A percentile compares a stretch with the other conserved stretches of the same genome.
Conservation (phyloP, 1,284 basidiomycete species). For the Coniferiporia sulphurascens region DNA sequence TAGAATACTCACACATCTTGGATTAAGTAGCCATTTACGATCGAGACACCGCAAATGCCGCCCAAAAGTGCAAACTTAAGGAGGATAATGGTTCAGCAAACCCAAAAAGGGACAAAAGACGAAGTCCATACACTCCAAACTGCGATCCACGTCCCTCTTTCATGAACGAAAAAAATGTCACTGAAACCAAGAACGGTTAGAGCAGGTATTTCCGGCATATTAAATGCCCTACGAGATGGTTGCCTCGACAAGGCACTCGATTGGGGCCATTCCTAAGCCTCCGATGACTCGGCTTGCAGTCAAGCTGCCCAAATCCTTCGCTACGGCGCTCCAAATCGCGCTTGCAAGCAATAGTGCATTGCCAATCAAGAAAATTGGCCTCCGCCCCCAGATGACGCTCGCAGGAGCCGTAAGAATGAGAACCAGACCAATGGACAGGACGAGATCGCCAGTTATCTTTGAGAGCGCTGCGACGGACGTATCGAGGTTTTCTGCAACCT, state of each 20-base stretch:
- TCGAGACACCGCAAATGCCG: constrained; percentile 20
- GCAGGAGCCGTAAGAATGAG: constrained; percentile 20
- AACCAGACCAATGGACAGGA: constrained; percentile 19
- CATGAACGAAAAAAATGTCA: constrained; percentile 22
- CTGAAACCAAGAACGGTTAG: constrained; percentile 6
- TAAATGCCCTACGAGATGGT: constrained; percentile 14
- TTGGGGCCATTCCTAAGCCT: constrained; percentile 20
- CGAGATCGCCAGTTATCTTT: constrained; percentile 19
- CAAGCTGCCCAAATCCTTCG: constrained; percentile 18
- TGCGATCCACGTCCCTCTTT: constrained; percentile 20
- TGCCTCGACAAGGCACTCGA: constrained; percentile 21
- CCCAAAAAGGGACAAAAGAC: background rate
- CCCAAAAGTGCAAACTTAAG: constrained; percentile 19
- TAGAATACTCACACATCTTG: constrained; percentile 18
- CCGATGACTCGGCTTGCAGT: constrained; percentile 21
- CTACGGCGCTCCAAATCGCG: constrained; percentile 18
- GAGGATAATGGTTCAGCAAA: background rate
- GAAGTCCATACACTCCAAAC: constrained; percentile 18
- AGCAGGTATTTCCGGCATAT: background rate
- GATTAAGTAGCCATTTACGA: constrained; percentile 21
- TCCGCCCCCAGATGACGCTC: constrained; percentile 21
- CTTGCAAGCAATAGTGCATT: constrained; percentile 15
- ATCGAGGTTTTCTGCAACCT: constrained; percentile 18
- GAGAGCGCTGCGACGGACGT: constrained; percentile 15
- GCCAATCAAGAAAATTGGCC: constrained; percentile 18